These are phyloP conservation scores for Clavispora santaluciae DNA, from an alignment of 805 yeast genomes.

Conservation along the genomic window DNA sequence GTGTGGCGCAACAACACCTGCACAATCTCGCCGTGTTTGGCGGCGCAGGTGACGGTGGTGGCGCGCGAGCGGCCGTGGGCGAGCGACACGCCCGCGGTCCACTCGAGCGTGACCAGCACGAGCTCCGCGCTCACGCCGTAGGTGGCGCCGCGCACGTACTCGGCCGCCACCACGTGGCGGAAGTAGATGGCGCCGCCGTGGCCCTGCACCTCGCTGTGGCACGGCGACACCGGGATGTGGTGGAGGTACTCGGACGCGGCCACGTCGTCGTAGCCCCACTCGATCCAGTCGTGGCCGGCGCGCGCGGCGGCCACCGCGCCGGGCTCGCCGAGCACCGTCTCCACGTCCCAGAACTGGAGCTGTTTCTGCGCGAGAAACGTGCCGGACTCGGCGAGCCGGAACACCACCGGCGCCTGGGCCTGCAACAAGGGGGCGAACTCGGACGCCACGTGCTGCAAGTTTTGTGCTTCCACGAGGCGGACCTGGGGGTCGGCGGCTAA, in stretches of 20 bases:
- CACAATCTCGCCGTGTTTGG: slow-evolving; percentile 13
- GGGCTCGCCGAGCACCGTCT: neutral
- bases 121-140: slow-evolving; percentile 3
- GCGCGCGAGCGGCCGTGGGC: slow-evolving; percentile 2
- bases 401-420: slow-evolving; percentile 1
- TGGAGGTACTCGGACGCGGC: neutral
- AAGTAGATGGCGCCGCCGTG: slow-evolving; percentile 11
- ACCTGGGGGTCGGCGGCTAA: neutral
- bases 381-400: slow-evolving; percentile 4
- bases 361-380: slow-evolving; percentile 7
- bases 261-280: slow-evolving; percentile 1
- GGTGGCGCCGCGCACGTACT: slow-evolving; percentile 4
- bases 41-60: slow-evolving; percentile 7
- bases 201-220: slow-evolving; percentile 14
- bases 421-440: slow-evolving; percentile 1
- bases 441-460: neutral
- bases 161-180: slow-evolving; percentile 5
- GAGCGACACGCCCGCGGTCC: slow-evolving; percentile 3
- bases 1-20: slow-evolving; percentile 12
- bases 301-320: neutral
- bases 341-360: slow-evolving; percentile 5
- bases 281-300: neutral
- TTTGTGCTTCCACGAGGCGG: neutral
- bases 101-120: slow-evolving; percentile 2
- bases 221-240: slow-evolving; percentile 10